These are phyloP conservation scores for Asclepias syriaca DNA, from an alignment of 257 asterid species.

Conservation along the genomic window DNA sequence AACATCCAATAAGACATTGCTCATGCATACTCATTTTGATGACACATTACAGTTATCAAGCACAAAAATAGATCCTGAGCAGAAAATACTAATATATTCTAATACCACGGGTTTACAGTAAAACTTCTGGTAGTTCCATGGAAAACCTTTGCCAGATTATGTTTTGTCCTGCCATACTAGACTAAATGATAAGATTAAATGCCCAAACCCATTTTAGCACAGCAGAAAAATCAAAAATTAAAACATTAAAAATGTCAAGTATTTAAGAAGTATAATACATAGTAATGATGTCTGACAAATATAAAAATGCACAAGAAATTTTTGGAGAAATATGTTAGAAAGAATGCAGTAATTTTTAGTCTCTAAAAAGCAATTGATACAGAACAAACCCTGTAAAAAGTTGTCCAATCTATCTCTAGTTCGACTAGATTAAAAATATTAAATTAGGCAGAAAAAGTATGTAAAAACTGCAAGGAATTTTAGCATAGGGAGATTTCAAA, in stretches of 20 bases:
- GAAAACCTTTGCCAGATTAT: not conserved
- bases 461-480: not conserved
- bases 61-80: not conserved
- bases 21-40: not conserved
- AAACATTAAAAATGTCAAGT: not conserved
- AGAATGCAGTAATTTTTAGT: not conserved
- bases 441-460: not conserved
- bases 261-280: not conserved
- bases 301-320: not conserved
- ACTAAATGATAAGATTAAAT: not conserved
- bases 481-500: not conserved
- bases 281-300: not conserved
- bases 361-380: not conserved
- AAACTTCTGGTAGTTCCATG: not conserved
- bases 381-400: not conserved
- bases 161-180: not conserved
- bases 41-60: not conserved
- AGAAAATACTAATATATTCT: not conserved
- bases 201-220: not conserved
- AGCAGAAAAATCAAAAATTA: not conserved
- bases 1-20: not conserved
- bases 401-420: not conserved
- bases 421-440: too few relatives aligned
- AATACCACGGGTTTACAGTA: not conserved
- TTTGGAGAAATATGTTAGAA: not conserved